Evolutionary conservation across 805 yeast species (phyloP), one percentile per base, ranked within the genome.

Genomic region (Sporopachydermia lactativora): DNA sequence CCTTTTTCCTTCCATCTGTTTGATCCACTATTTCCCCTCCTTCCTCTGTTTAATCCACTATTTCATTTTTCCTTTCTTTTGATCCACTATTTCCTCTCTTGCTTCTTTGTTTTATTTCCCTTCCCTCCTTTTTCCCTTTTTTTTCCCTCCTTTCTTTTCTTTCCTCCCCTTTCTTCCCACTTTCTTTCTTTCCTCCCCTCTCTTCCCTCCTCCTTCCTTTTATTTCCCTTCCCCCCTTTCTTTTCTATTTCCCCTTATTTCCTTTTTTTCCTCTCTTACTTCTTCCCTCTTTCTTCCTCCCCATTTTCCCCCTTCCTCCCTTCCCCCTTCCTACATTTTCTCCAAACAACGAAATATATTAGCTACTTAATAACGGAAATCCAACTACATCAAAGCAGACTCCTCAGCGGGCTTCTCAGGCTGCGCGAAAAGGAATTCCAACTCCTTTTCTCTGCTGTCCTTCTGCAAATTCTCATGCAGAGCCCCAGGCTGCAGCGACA

Each of bases 401-500:
- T 24, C 31, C 8, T 24, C 31, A 24, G 13, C n/a, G 8, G 31
- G 31, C 31, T 24, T 24, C n/a, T 24, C 31, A 24, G 31, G 31
- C n/a, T 24, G 31, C 8, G 13, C 8, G 31, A 24, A 24, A 8
- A 24, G n/a, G 31, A 24, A 24, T n/a, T 24, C 31, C 13, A 24
- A n/a, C n/a, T 24, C 31, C 8, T 8, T 24, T 24, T 24, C 31
- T 24, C 31, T 24, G 31, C 31, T 36, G 6, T 36, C 39, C 8
- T 36, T 17, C 18, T 36, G 16, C 18, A 36, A 36, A 18, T 36
- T 36, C 11, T 16, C 39, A 55, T 81, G 75, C 62, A 82, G 66
- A 54, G 76, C 81, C 4, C 60, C 55, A 50, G 80, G 76, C 18
- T 71, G 70, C 61, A 79, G 73, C 3, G 55, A 49, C 60, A 89